Conservation (phyloP, 148 eudicot genomes). For the Silene latifolia region DNA sequence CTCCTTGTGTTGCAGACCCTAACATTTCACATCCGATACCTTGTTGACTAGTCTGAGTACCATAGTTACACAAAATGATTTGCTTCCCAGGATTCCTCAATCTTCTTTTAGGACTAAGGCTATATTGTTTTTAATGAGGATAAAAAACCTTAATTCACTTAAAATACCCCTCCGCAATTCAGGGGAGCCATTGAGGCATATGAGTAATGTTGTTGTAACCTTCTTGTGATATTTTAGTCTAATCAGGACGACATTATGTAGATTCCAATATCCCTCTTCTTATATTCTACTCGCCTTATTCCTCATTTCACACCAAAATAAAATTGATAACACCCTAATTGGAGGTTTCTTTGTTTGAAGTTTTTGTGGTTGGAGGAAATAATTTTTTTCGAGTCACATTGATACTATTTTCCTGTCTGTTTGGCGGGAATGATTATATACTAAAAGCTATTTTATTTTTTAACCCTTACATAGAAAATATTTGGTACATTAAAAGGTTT, state of each 20-base stretch:
- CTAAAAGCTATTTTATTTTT: background rate
- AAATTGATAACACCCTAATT: background rate
- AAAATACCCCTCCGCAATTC: no score
- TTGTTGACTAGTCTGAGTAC: background rate
- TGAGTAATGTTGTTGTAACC: background rate
- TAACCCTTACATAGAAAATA: background rate
- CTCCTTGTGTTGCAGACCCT: background rate
- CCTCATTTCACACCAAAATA: background rate
- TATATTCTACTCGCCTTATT: no score
- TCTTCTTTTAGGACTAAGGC: background rate
- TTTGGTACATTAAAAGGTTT: background rate
- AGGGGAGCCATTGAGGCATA: no score
- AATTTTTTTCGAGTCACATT: no score
- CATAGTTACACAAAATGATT: background rate
- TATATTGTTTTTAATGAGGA: background rate
- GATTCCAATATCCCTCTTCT: no score
- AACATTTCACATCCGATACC: background rate
- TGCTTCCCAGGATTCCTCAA: background rate
- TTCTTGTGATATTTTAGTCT: background rate
- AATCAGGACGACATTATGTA: no score
- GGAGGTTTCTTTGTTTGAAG: background rate
- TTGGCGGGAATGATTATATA: background rate
- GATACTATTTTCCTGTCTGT: no score
- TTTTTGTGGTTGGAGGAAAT: no score
- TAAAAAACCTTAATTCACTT: no score